Evolutionary conservation across 176 grass and related monocot genomes (phyloP), one percentile per base, ranked within the genome.

Genomic region (Musa itinerans): DNA sequence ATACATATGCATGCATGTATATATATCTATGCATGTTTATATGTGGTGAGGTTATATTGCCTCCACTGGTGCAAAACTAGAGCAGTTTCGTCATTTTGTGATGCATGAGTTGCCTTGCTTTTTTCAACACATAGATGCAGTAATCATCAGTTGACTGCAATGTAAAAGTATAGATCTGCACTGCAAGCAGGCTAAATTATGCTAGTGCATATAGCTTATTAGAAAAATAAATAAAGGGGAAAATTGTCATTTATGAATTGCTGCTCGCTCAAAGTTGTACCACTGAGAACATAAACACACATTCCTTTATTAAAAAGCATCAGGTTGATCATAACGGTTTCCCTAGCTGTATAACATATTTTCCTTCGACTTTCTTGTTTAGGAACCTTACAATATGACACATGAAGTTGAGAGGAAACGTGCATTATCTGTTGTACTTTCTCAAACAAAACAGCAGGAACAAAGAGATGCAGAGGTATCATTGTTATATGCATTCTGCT

Each of bases 391-490:
- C 14, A 92, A 98, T 89, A 80, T 76, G 72, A 78, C 76, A 73
- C 90, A 98, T 80, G 95, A 98, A 73, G 84, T 75, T 57, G 95
- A 98, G 76, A 85, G 95, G 83, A 98, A 93, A 65, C 83, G 88
- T 80, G 90, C 95, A 74, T 82, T 98, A 64, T 93, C 90, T 68
- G 86, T 88, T 61, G 75, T 98, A 75, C 83, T 89, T 5, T 89
- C 90, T 74, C 88, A 89, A 84, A 87, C 86, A 81, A 98, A 89
- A 83, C 88, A 86, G 26, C 95, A 98, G 81, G 95, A 93, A 63
- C 82, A 81, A 29, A 98, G 87, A 78, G 95, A 93, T 71, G 88
- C 90, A 14, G 95, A 98, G 88, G 90, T 81, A 56, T 80, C 43
- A 84, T 78, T 71, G 67, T 61, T 77, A 9, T 16, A 22, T 51